phyloP scores from a whole-genome alignment of 2,329 filamentous ascomycete genomes.

The Dactylonectria macrodidyma region DNA sequence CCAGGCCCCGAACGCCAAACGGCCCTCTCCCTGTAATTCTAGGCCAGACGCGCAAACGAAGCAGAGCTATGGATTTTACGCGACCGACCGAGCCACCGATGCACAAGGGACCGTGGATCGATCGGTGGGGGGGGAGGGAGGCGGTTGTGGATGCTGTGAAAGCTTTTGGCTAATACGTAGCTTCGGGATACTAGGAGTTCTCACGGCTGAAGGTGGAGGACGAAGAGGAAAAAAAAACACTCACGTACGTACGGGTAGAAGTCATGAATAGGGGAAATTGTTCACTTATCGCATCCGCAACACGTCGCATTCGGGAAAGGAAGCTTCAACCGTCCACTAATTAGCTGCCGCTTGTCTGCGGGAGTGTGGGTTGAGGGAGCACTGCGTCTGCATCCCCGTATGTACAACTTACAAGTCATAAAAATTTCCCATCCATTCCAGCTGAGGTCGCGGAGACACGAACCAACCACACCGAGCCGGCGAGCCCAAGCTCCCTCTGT shows the following conservation, averaged over 20 bases:
- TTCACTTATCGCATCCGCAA: background rate
- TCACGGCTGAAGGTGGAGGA: background rate
- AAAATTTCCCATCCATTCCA: background rate
- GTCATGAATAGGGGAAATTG: background rate
- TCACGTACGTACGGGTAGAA: background rate
- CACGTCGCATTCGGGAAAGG: background rate
- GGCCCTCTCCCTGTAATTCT: slow-evolving; percentile 31
- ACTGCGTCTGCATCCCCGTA: background rate
- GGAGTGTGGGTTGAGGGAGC: background rate
- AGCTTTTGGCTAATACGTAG: background rate
- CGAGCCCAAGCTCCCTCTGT: background rate
- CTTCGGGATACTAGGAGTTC: background rate
- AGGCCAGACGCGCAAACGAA: background rate
- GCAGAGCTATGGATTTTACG: background rate
- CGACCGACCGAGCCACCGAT: background rate
- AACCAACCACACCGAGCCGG: background rate
- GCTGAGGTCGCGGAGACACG: background rate
- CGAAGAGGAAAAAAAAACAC: background rate
- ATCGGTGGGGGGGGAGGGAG: background rate
- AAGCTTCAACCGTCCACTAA: background rate
- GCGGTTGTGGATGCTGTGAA: background rate
- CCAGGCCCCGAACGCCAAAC: slow-evolving; percentile 34
- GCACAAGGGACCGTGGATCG: background rate
- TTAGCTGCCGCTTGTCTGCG: background rate
- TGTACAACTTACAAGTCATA: background rate